Percentiles rank a stretch among this genome's conserved stretches.
Evolutionary conservation across 2,329 filamentous ascomycete species (phyloP).

Genomic region (Cladosporium sp.): DNA sequence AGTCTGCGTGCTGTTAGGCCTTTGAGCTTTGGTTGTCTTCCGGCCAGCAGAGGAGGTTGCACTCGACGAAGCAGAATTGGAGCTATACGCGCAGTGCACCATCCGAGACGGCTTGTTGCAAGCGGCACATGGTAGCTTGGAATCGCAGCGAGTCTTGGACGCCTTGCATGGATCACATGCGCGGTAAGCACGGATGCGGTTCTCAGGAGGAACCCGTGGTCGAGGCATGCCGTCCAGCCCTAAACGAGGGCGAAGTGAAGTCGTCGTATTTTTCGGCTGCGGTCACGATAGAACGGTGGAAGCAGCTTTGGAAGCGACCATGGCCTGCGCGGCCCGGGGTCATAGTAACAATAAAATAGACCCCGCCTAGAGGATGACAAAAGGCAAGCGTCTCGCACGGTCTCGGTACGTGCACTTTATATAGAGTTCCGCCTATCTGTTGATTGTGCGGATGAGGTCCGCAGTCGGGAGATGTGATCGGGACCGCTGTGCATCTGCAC

Average conservation of each 20-base stretch:
- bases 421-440: too few species aligned
- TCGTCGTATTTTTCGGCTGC: not conserved
- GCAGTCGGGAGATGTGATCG: too few species aligned
- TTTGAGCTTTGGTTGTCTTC: not conserved
- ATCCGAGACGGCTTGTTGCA: not conserved
- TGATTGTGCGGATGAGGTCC: too few species aligned
- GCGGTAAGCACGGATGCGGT: not conserved
- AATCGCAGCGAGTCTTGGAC: not conserved
- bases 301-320: not conserved
- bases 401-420: not conserved
- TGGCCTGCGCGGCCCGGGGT: not conserved
- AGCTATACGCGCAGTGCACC: not conserved
- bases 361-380: not conserved
- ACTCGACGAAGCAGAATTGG: not conserved
- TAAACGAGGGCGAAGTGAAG: not conserved
- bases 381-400: not conserved
- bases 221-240: not conserved
- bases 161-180: not conserved
- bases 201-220: not conserved
- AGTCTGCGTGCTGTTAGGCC: not conserved
- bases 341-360: not conserved
- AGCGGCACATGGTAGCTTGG: not conserved
- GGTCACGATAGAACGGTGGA: not conserved
- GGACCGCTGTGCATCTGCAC: too few species aligned
- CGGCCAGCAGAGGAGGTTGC: not conserved